Evolutionary conservation across 2,329 filamentous ascomycete genomes (phyloP), one percentile per base, ranked within the genome.

Genomic region (Aspergillus uvarum): DNA sequence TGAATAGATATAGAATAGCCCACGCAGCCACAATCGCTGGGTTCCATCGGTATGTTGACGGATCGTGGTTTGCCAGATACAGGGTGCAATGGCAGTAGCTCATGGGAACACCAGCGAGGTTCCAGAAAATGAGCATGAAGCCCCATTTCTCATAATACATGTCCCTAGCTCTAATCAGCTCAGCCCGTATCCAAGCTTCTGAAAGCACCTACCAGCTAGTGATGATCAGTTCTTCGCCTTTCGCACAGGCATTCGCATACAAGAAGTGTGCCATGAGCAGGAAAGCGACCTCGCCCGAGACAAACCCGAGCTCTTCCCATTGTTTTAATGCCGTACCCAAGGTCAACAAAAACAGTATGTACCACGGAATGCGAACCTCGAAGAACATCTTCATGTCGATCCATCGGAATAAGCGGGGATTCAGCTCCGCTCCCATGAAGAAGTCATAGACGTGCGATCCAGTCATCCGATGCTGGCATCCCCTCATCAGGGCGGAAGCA

Each of bases 101-200:
- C 58, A 96, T 84, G 5, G 92, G 92, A 12, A 96, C 92, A 63
- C 92, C 92, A 42, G 92, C 92, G 73, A 96, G 82, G 77, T 96
- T 96, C 92, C 92, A 96, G 85, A 96, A 96, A 74, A 95, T 96
- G 67, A 96, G 85, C 92, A 96, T 96, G 80, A 96, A 96, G 42
- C 92, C 92, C 84, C 90, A 92, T 79, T 96, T 96, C 81, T 96
- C 92, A 70, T 91, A 93, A 81, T 95, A 96, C 89, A 96, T 96
- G 71, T 96, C 92, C 89, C 66, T 69, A 8, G 21, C 61, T 19
- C 16, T 14, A 2, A 16, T 58, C 29, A 49, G 16, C n/a, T 8
- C 6, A 5, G 4, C 31, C 16, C 3, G 11, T 35, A 22, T 1
- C 10, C 22, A 26, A n/a, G 12, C 7, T 56, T 47, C 47, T n/a